phyloP scores from a whole-genome alignment of 2,329 filamentous ascomycete genomes.

The Boeremia lycopersici region DNA sequence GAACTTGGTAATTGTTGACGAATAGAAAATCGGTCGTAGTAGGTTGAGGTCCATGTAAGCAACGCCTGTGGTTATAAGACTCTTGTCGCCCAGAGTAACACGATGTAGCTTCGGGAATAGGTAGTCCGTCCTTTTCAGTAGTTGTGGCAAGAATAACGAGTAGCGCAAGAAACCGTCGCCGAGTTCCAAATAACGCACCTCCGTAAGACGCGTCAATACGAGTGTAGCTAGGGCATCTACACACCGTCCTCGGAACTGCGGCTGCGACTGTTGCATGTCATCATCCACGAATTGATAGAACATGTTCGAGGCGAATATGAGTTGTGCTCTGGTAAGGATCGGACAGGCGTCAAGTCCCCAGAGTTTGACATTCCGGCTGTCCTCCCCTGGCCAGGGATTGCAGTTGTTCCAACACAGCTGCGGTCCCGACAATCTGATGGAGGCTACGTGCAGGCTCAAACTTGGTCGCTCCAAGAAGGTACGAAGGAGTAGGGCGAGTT shows the following conservation, averaged over 20 bases:
- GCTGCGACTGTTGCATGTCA: conserved; percentile 28
- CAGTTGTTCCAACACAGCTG: conserved; percentile 28
- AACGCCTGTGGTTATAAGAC: conserved; percentile 15
- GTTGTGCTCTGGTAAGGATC: conserved; percentile 22
- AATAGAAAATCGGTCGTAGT: conserved; percentile 33
- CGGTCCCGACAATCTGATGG: conserved; percentile 23
- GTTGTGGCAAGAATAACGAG: conserved; percentile 34
- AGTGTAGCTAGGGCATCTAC: conserved; percentile 31
- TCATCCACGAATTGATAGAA: conserved; percentile 32
- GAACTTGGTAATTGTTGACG: conserved; percentile 23
- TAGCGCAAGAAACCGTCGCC: conserved; percentile 33
- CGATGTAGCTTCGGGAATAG: conserved; percentile 27
- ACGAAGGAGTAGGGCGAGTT: conserved; percentile 26
- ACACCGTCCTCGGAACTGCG: conserved; percentile 25
- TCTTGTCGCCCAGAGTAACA: conserved; percentile 27
- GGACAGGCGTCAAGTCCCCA: conserved; percentile 31
- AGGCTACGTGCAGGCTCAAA: conserved; percentile 19
- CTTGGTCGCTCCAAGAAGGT: conserved; percentile 30
- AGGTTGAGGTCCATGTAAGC: conserved; percentile 34
- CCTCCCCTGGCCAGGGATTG: conserved; percentile 26
- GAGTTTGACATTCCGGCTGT: conserved; percentile 15
- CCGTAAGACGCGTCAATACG: conserved; percentile 26
- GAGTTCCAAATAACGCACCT: conserved; percentile 26
- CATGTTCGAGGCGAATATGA: conserved; percentile 27
- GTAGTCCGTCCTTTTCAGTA: conserved; percentile 27